A percentile compares a stretch with the other conserved stretches of the same genome.
phyloP scores from a whole-genome alignment of 1,284 basidiomycete genomes.

The Coriolopsis trogii region DNA sequence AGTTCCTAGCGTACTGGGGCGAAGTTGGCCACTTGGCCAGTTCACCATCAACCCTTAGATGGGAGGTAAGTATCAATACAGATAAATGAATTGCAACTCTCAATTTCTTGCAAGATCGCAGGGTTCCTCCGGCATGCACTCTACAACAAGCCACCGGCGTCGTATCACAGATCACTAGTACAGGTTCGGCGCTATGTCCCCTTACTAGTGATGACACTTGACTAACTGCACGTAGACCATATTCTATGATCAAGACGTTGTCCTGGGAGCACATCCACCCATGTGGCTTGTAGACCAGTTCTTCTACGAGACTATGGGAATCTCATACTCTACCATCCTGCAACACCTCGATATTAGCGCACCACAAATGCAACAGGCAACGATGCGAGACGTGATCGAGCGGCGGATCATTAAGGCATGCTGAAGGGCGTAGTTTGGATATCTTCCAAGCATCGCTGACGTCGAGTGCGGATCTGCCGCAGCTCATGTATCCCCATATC shows the following conservation, averaged over 20 bases:
- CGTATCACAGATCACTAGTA: constrained; percentile 63
- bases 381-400: constrained; percentile 50
- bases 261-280: constrained; percentile 54
- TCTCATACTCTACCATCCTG: constrained; percentile 49
- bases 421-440: neutral
- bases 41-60: constrained; percentile 50
- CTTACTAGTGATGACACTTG: neutral
- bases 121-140: constrained; percentile 53
- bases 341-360: constrained; percentile 42
- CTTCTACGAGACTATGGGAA: constrained; percentile 63
- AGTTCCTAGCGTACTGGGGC: constrained; percentile 58
- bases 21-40: constrained; percentile 52
- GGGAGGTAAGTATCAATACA: constrained; percentile 53
- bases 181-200: constrained; percentile 47
- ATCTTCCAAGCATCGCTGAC: neutral
- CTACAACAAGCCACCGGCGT: constrained; percentile 41
- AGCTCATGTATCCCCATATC: constrained; percentile 63
- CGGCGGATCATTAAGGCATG: constrained; percentile 55
- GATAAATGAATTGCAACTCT: neutral
- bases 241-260: constrained; percentile 58
- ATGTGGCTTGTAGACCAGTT: constrained; percentile 67
- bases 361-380: constrained; percentile 36
- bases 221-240: constrained; percentile 44
- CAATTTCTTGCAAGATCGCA: constrained; percentile 42
- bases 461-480: neutral